Base-by-base conservation (phyloP, 345 rosid species). In the Boechera divaricarpa region DNA sequence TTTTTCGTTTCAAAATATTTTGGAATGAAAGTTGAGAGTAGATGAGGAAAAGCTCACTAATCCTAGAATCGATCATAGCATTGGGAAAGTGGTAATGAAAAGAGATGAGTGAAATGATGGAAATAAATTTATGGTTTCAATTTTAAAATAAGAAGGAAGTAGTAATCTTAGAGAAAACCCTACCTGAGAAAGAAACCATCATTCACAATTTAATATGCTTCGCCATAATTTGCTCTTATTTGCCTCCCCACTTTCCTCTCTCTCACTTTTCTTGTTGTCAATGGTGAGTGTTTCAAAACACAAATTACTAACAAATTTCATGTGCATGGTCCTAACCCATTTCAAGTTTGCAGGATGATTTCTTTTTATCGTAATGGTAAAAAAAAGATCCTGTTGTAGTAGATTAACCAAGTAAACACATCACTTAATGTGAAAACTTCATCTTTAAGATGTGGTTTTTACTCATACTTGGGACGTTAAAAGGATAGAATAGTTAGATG, bases 141-240 rank as follows among this genome's bases (percentile, higher is more conserved):
- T 63, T 73, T 38, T 31, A 16, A 64, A 63, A 21, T 7, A 47
- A 36, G 7, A 39, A 54, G 32, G 35, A 38, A 39, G 42, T 9
- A 38, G 76, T 60, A 35, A 61, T 60, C 58, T 59, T 24, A 13
- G 21, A 61, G 51, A 2, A 38, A 72, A 39, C 69, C 77, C 72
- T 48, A 75, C 73, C 53, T 38, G 49, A 1, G 49, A 76, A 61
- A 18, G 47, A 67, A 59, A 51, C 45, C 21, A 68, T 76, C 33
- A 41, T 60, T 41, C 36, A 10, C 35, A 68, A 41, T 54, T 65
- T 44, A 55, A 21, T 55, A 33, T 28, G 72, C 39, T 45, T 33
- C 2, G 15, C 65, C 79, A 69, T 76, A 70, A 76, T 76, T 76
- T 69, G 18, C 63, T 49, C 69, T 76, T 49, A 68, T 68, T 68